Evolutionary conservation across 208 protist species (phyloP).

Genomic region (Wallacemonas rigidus): DNA sequence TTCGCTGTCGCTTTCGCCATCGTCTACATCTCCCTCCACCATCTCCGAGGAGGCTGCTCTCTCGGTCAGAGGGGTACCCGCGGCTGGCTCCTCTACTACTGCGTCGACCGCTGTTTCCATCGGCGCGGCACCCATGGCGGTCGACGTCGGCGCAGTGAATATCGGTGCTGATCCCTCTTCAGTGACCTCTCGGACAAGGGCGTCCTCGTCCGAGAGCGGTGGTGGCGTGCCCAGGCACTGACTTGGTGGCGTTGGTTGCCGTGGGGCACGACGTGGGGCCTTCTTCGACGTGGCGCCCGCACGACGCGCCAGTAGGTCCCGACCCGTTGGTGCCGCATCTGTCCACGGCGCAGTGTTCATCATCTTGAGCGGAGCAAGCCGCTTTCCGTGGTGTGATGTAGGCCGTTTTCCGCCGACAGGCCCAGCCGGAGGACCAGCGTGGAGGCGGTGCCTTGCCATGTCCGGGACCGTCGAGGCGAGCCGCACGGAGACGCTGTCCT

Average conservation of each 20-base stretch:
- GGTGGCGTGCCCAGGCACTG: background rate
- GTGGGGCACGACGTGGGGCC: background rate
- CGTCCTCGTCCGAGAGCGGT: background rate
- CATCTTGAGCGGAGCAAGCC: conserved; percentile 1
- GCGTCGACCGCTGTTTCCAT: too few relatives aligned
- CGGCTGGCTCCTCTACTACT: too few relatives aligned
- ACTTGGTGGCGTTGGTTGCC: background rate
- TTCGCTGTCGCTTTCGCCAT: background rate
- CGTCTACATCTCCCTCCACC: too few relatives aligned
- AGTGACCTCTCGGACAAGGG: conserved; percentile 1
- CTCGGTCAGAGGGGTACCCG: too few relatives aligned
- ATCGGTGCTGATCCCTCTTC: too few relatives aligned
- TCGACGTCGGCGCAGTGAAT: too few relatives aligned
- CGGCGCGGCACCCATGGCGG: too few relatives aligned
- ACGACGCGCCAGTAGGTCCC: background rate
- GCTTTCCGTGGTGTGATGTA: conserved; percentile 18
- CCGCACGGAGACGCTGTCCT: conserved; percentile 22
- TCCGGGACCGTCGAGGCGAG: conserved; percentile 41
- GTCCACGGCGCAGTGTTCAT: background rate
- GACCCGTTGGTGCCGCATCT: background rate
- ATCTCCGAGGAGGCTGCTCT: too few relatives aligned
- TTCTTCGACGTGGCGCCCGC: background rate
- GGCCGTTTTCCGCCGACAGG: background rate
- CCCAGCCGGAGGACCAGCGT: background rate
- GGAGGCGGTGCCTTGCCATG: conserved; percentile 11